Evolutionary conservation across 1,284 basidiomycete species (phyloP).

Genomic region (Fistulinella staudtii): DNA sequence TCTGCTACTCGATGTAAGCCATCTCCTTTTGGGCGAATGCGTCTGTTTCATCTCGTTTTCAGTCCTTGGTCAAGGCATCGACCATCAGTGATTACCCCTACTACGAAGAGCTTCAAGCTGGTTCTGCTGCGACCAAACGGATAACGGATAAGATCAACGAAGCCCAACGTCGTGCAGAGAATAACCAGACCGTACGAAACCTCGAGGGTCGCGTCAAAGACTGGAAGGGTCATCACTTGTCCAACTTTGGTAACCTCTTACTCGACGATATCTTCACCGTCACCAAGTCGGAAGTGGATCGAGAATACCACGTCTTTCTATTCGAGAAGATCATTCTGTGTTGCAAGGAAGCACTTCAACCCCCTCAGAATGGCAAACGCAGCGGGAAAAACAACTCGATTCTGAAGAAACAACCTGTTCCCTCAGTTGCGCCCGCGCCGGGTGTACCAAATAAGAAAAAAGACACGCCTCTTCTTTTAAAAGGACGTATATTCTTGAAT

Average conservation of each 20-base stretch:
- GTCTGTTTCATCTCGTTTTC: not conserved
- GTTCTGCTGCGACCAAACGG: slow-evolving; percentile 83
- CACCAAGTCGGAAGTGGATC: slow-evolving; percentile 93
- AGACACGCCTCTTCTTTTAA: slow-evolving; percentile 82
- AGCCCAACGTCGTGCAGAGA: slow-evolving; percentile 84
- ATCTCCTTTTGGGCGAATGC: slow-evolving; percentile 32
- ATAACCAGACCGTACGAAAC: slow-evolving; percentile 83
- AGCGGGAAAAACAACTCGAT: slow-evolving; percentile 72
- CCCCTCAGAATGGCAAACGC: slow-evolving; percentile 53
- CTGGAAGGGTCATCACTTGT: slow-evolving; percentile 98
- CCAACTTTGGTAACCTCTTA: slow-evolving; percentile 89
- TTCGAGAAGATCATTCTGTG: slow-evolving; percentile 99
- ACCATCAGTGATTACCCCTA: slow-evolving; percentile 63
- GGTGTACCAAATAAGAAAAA: slow-evolving; percentile 62
- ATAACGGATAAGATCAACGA: slow-evolving; percentile 98
- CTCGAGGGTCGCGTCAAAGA: slow-evolving; percentile 92
- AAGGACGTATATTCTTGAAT: slow-evolving; percentile 96
- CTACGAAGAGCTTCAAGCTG: slow-evolving; percentile 80
- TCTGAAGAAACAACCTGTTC: slow-evolving; percentile 62
- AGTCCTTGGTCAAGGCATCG: slow-evolving; percentile 79
- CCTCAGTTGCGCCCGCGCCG: slow-evolving; percentile 43
- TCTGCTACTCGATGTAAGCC: slow-evolving; percentile 77
- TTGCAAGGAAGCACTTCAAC: slow-evolving; percentile 80
- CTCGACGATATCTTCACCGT: slow-evolving; percentile 96
- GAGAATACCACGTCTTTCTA: slow-evolving; percentile 98